These are phyloP conservation scores for Vitis hybrid DNA, from an alignment of 177 flowering plant species.

Conservation along the genomic window DNA sequence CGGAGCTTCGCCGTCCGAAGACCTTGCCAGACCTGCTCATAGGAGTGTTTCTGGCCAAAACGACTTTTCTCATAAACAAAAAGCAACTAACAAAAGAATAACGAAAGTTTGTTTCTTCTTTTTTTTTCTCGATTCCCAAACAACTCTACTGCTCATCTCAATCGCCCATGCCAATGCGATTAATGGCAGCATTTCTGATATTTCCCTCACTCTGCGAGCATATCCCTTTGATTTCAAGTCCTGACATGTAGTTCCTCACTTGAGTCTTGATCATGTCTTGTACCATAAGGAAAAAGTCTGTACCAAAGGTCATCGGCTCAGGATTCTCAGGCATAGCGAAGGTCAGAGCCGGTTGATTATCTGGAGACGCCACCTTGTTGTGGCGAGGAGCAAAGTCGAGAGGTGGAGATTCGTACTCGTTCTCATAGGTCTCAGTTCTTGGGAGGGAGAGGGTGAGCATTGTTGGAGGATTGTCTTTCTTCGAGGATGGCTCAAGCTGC, in stretches of 20 bases:
- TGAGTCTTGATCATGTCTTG: too few relatives aligned
- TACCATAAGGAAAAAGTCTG: too few relatives aligned
- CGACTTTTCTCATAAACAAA: neutral
- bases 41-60: neutral
- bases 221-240: neutral
- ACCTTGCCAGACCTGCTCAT: too few relatives aligned
- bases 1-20: too few relatives aligned
- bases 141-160: neutral
- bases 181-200: neutral
- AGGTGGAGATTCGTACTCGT: neutral
- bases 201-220: neutral
- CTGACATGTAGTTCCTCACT: conserved; percentile 7
- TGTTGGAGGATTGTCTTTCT: conserved; percentile 14
- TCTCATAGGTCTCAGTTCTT: conserved; percentile 10
- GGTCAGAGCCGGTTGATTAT: too few relatives aligned
- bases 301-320: too few relatives aligned
- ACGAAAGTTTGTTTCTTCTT: neutral
- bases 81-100: neutral
- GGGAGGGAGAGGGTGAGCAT: conserved; percentile 25
- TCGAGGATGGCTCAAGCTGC: too few relatives aligned
- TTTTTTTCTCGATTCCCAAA: neutral
- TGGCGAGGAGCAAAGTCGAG: too few relatives aligned
- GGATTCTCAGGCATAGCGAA: too few relatives aligned
- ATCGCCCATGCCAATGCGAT: neutral
- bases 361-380: too few relatives aligned